Percentiles rank a stretch among this genome's conserved stretches.
These are phyloP conservation scores for Corchorus capsularis DNA, from an alignment of 345 rosid species.

Conservation along the genomic window DNA sequence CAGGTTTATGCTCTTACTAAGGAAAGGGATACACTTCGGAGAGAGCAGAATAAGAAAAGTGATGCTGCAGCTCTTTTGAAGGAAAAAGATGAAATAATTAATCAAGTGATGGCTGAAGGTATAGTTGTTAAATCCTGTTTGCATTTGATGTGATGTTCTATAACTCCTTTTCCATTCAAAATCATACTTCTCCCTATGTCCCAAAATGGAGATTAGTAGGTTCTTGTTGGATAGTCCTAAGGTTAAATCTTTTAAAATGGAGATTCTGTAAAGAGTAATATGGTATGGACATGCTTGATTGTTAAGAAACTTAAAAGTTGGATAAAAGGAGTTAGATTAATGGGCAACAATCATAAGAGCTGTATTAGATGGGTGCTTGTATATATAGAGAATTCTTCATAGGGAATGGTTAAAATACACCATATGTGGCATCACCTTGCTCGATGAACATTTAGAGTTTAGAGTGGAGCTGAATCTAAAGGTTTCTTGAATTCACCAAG, in stretches of 20 bases:
- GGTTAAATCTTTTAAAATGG: neutral
- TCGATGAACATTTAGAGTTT: neutral
- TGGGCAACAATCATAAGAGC: neutral
- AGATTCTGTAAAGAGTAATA: neutral
- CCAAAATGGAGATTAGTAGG: neutral
- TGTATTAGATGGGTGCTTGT: neutral
- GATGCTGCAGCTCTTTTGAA: constrained; percentile 97
- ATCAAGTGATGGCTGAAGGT: constrained; percentile 99
- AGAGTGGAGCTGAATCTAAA: neutral
- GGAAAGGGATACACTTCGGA: constrained; percentile 97
- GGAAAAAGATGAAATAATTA: constrained; percentile 99
- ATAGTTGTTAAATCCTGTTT: constrained; percentile 30
- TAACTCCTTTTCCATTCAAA: neutral
- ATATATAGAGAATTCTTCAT: neutral
- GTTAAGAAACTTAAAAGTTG: neutral
- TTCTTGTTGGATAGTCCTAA: neutral
- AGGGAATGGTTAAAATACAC: neutral
- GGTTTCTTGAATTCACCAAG: constrained; percentile 2
- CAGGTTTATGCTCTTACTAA: constrained; percentile 96
- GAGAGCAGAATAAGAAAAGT: constrained; percentile 92
- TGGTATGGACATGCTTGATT: neutral
- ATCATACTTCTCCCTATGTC: no score
- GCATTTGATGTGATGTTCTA: neutral
- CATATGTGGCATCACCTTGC: neutral
- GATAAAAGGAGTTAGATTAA: neutral